Conservation (phyloP, 2,329 filamentous ascomycete species). For the Trichoderma guizhouense region DNA sequence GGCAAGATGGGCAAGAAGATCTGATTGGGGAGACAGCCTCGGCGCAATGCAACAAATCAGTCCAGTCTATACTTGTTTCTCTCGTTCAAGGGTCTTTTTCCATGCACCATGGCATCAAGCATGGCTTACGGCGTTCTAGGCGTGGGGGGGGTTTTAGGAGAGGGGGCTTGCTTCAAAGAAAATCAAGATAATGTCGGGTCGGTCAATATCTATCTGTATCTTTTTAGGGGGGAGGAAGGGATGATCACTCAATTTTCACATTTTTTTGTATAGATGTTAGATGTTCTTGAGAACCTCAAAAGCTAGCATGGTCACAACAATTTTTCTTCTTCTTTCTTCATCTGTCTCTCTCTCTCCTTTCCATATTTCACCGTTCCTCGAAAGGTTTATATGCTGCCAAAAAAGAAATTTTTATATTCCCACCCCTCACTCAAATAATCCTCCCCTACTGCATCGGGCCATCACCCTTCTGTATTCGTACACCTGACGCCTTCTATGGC, state of each 20-base stretch:
- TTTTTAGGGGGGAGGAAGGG: background rate
- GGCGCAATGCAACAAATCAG: background rate
- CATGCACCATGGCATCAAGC: constrained; percentile 18
- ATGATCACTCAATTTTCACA: constrained; percentile 7
- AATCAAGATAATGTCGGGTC: constrained; percentile 9
- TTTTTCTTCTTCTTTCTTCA: background rate
- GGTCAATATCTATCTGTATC: background rate
- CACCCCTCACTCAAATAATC: constrained; percentile 17
- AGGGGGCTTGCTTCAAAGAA: constrained; percentile 26
- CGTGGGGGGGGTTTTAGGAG: constrained; percentile 27
- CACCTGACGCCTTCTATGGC: constrained; percentile 20
- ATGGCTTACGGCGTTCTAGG: constrained; percentile 31
- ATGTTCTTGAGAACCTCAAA: constrained; percentile 3
- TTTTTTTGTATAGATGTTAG: constrained; percentile 9
- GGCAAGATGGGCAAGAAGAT: constrained; percentile 24
- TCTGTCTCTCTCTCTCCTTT: background rate
- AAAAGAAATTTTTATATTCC: background rate
- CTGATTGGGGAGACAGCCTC: constrained; percentile 6
- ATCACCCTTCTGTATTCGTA: constrained; percentile 25
- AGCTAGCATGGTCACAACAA: constrained; percentile 12
- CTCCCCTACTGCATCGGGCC: constrained; percentile 24
- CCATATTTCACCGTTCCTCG: constrained; percentile 19
- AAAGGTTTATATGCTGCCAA: background rate
- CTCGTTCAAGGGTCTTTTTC: background rate
- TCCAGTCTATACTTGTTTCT: background rate